These are phyloP conservation scores for Mucor plumbeus DNA, from an alignment of 371 early-diverging fungal genomes.

Conservation along the genomic window DNA sequence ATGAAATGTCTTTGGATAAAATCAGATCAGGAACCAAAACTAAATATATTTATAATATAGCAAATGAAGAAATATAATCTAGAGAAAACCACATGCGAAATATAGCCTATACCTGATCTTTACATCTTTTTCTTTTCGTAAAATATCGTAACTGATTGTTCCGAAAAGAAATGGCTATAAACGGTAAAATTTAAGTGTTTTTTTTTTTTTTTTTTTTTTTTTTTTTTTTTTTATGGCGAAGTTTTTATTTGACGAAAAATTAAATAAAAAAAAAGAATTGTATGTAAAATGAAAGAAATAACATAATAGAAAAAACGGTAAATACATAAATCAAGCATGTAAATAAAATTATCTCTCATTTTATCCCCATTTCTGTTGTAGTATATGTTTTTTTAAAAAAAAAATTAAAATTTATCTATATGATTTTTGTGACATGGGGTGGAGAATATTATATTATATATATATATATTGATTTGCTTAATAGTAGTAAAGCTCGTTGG, in stretches of 20 bases:
- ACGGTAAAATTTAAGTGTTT: neutral
- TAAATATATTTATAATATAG: neutral
- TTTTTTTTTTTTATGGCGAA: neutral
- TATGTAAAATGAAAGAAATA: neutral
- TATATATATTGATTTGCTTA: conserved; percentile 2
- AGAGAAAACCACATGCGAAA: conserved; percentile 1
- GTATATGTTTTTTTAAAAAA: neutral
- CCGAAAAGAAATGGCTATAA: neutral
- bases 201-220: neutral
- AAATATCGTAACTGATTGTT: neutral
- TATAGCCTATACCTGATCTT: neutral
- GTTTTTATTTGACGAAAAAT: neutral
- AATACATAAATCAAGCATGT: neutral
- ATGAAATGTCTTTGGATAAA: neutral
- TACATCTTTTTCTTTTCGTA: neutral
- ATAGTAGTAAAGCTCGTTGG: conserved; percentile 67
- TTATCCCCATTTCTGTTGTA: neutral
- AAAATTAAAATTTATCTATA: neutral
- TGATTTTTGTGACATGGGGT: conserved; percentile 1
- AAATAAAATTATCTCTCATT: neutral
- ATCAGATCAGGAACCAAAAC: neutral
- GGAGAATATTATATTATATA: neutral
- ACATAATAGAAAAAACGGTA: neutral
- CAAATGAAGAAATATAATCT: neutral
- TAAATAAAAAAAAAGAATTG: neutral